A percentile compares a stretch with the other conserved stretches of the same genome.
These are phyloP conservation scores for Gracilaria vermiculophylla DNA, from an alignment of 23 red algal genomes.

Conservation along the genomic window DNA sequence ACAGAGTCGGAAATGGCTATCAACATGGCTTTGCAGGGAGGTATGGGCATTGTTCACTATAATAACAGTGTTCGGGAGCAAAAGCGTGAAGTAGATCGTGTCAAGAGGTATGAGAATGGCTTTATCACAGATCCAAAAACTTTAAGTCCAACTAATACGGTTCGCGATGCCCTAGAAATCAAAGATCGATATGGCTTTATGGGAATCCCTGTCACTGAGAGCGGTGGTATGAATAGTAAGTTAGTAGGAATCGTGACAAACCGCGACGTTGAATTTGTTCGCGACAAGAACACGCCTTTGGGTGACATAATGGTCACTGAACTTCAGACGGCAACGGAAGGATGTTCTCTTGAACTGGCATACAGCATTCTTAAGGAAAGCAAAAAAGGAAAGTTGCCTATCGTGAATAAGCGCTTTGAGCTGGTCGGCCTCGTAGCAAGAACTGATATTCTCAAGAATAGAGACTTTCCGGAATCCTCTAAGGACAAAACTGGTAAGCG, in stretches of 20 bases:
- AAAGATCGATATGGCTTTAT: conserved; percentile 95
- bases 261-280: conserved; percentile 97
- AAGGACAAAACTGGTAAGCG: conserved; percentile 82
- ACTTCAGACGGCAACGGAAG: conserved; percentile 91
- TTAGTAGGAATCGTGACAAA: conserved; percentile 97
- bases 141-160: conserved; percentile 71
- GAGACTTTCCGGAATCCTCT: conserved; percentile 88
- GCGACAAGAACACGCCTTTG: conserved; percentile 66
- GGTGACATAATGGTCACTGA: conserved; percentile 94
- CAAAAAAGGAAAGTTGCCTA: conserved; percentile 99
- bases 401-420: conserved; percentile 82
- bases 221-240: conserved; percentile 89
- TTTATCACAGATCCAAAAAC: conserved; percentile 99
- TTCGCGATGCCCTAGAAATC: conserved; percentile 91
- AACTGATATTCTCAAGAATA: conserved; percentile 93
- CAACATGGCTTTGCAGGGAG: conserved; percentile 97
- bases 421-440: conserved; percentile 96
- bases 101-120: conserved; percentile 98
- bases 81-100: conserved; percentile 92
- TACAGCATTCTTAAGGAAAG: conserved; percentile 91
- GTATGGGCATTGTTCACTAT: conserved; percentile 96
- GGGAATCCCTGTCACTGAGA: conserved; percentile 96
- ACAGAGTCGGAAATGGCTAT: conserved; percentile 99
- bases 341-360: conserved; percentile 90
- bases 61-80: conserved; percentile 96